Conservation (phyloP, 257 asterid species). For the Leptodermis oblonga region DNA sequence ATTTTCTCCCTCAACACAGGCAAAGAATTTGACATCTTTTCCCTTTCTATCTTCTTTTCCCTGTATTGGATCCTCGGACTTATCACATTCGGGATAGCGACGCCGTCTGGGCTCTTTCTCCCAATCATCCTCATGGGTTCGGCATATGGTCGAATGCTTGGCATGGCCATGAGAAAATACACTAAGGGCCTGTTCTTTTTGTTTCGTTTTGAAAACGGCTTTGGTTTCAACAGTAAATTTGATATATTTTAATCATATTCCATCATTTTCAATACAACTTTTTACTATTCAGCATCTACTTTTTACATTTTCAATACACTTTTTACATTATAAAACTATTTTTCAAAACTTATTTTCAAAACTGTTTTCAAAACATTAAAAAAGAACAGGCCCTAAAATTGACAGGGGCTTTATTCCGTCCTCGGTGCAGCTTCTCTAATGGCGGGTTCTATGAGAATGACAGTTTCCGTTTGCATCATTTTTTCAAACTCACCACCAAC, state of each 20-base stretch:
- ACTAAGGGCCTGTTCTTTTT: too few relatives aligned
- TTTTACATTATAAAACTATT: too few relatives aligned
- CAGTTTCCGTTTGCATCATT: slow-evolving; percentile 87
- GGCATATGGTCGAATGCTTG: slow-evolving; percentile 80
- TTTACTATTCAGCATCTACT: too few relatives aligned
- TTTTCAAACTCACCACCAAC: slow-evolving; percentile 89
- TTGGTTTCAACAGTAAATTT: too few relatives aligned
- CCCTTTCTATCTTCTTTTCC: slow-evolving; percentile 61
- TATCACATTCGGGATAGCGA: slow-evolving; percentile 82
- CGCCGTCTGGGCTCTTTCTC: slow-evolving; percentile 90
- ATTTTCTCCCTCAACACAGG: slow-evolving; percentile 78
- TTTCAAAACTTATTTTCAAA: too few relatives aligned
- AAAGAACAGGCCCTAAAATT: too few relatives aligned
- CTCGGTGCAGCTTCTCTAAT: slow-evolving; percentile 90
- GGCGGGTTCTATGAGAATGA: slow-evolving; percentile 99
- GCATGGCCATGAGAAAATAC: slow-evolving; percentile 69
- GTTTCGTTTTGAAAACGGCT: too few relatives aligned
- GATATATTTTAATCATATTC: too few relatives aligned
- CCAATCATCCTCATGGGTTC: slow-evolving; percentile 91
- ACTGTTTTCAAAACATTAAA: too few relatives aligned
- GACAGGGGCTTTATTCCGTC: slow-evolving; percentile 82
- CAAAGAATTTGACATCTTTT: slow-evolving; percentile 40
- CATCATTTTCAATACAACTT: too few relatives aligned
- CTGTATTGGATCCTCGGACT: slow-evolving; percentile 71
- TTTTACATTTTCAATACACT: too few relatives aligned